Conservation (phyloP, 2,329 filamentous ascomycete genomes). For the Penicillium fuscoglaucum region DNA sequence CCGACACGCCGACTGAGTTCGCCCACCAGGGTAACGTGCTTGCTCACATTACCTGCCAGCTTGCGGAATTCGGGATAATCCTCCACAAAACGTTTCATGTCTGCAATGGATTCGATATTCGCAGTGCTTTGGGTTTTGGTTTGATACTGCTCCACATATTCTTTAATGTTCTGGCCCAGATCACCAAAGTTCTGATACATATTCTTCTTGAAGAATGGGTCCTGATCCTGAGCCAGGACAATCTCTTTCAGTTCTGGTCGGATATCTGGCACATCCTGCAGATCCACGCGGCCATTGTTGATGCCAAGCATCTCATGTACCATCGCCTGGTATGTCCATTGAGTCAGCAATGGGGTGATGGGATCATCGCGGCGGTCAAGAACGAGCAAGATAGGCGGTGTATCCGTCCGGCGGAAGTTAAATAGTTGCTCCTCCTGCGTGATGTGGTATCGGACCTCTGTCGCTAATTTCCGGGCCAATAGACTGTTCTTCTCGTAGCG, state of each 20-base stretch:
- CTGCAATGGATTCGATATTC: slow-evolving; percentile 93
- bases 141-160: slow-evolving; percentile 98
- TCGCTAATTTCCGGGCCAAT: slow-evolving; percentile 87
- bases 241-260: slow-evolving; percentile 89
- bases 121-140: slow-evolving; percentile 95
- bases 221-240: slow-evolving; percentile 92
- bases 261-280: slow-evolving; percentile 80
- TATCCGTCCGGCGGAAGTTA: slow-evolving; percentile 93
- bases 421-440: slow-evolving; percentile 96
- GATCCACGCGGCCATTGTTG: slow-evolving; percentile 87
- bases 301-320: slow-evolving; percentile 95
- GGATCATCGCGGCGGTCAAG: slow-evolving; percentile 92
- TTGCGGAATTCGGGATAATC: slow-evolving; percentile 98
- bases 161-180: slow-evolving; percentile 92
- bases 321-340: slow-evolving; percentile 99
- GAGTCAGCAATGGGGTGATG: slow-evolving; percentile 87
- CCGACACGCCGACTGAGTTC: slow-evolving; percentile 88
- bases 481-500: slow-evolving; percentile 89
- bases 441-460: slow-evolving; percentile 87
- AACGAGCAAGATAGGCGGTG: slow-evolving; percentile 85
- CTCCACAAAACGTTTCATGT: slow-evolving; percentile 99
- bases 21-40: slow-evolving; percentile 93
- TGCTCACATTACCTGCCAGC: slow-evolving; percentile 95
- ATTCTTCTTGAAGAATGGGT: slow-evolving; percentile 98
- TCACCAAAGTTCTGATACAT: slow-evolving; percentile 99